Evolutionary conservation across 495 filamentous ascomycete species (phyloP).

Genomic region (Penicillium waksmanii): DNA sequence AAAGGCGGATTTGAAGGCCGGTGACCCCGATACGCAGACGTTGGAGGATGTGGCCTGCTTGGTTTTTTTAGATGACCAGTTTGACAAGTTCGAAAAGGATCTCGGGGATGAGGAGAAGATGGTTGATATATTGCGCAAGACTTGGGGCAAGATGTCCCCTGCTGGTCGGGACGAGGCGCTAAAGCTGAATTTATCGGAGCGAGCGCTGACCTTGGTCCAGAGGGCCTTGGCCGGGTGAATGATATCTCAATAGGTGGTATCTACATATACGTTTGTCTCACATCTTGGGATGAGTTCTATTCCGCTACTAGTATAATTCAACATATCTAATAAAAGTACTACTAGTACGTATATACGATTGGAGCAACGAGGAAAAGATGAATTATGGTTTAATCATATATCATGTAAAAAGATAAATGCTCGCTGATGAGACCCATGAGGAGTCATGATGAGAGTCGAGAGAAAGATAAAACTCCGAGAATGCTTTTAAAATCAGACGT

Average conservation of each 20-base stretch:
- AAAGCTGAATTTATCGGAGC: slow-evolving; percentile 63
- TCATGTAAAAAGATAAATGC: slow-evolving; percentile 6
- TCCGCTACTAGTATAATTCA: too few species aligned
- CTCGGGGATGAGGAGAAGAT: slow-evolving; percentile 73
- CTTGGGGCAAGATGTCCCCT: slow-evolving; percentile 81
- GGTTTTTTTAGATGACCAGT: slow-evolving; percentile 84
- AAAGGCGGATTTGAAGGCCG: slow-evolving; percentile 64
- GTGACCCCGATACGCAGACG: slow-evolving; percentile 67
- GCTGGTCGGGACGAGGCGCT: slow-evolving; percentile 69
- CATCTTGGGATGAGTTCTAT: too few species aligned
- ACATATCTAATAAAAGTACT: neutral
- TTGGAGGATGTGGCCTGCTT: slow-evolving; percentile 85
- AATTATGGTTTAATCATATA: neutral
- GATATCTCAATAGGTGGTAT: neutral
- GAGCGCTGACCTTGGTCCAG: slow-evolving; percentile 59
- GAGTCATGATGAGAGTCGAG: slow-evolving; percentile 9
- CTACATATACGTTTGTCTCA: too few species aligned
- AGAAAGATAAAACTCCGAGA: neutral
- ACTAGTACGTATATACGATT: neutral
- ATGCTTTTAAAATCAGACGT: slow-evolving; percentile 12
- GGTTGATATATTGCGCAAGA: slow-evolving; percentile 73
- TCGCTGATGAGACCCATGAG: slow-evolving; percentile 10
- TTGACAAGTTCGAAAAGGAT: slow-evolving; percentile 71
- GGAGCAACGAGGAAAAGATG: neutral
- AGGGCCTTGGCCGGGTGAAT: slow-evolving; percentile 60